Percentiles rank a stretch among this genome's conserved stretches.
Conservation (phyloP, 2,329 filamentous ascomycete species). For the Lojkania enalia region DNA sequence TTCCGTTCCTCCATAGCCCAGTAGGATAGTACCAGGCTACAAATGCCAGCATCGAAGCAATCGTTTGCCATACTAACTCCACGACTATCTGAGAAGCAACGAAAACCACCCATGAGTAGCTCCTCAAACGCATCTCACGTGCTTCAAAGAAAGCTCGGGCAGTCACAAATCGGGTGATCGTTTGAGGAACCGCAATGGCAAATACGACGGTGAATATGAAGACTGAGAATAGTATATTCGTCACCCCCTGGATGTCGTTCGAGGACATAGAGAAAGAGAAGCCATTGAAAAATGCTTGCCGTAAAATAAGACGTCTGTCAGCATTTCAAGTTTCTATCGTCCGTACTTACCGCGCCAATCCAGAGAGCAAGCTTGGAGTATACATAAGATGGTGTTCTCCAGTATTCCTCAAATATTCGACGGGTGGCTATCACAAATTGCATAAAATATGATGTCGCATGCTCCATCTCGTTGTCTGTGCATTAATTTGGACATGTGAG, state of each 20-base stretch:
- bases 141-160: constrained; percentile 13
- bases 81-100: neutral
- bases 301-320: neutral
- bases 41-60: constrained; percentile 9
- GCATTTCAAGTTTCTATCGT: too few relatives aligned
- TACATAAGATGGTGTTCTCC: constrained; percentile 3
- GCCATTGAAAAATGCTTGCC: constrained; percentile 25
- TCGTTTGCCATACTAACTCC: constrained; percentile 2
- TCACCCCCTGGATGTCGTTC: constrained; percentile 24
- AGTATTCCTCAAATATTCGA: neutral
- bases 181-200: constrained; percentile 21
- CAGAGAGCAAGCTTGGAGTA: constrained; percentile 10
- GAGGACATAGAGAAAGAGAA: constrained; percentile 64
- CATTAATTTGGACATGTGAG: constrained; percentile 22
- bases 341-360: too few relatives aligned
- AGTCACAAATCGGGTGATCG: constrained; percentile 12
- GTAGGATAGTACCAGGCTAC: constrained; percentile 15
- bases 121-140: constrained; percentile 11
- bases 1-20: constrained; percentile 4
- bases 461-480: constrained; percentile 38
- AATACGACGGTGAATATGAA: constrained; percentile 2
- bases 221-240: constrained; percentile 11
- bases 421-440: constrained; percentile 1
- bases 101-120: constrained; percentile 55
- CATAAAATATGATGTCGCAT: neutral